These are phyloP conservation scores for Avicennia marina DNA, from an alignment of 257 asterid genomes.

Conservation along the genomic window DNA sequence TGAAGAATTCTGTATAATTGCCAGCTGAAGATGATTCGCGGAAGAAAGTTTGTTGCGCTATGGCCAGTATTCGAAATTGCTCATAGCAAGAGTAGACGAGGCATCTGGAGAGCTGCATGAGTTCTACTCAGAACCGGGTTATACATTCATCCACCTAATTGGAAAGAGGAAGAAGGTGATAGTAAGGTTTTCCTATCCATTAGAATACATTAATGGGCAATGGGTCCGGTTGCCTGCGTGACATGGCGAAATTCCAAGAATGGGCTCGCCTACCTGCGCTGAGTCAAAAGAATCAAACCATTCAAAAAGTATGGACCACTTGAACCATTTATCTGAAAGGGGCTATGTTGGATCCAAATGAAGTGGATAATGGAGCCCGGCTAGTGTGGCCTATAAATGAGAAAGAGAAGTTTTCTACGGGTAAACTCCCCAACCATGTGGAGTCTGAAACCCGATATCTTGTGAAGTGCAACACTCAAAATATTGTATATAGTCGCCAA, in stretches of 20 bases:
- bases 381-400: neutral
- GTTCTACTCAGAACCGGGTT: slow-evolving; percentile 53
- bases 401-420: too few species aligned
- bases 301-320: neutral
- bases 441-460: too few species aligned
- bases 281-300: neutral
- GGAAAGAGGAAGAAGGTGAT: slow-evolving; percentile 57
- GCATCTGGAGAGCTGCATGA: slow-evolving; percentile 45
- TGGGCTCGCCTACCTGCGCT: neutral
- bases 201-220: too few species aligned
- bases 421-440: too few species aligned
- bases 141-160: slow-evolving; percentile 48
- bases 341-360: neutral
- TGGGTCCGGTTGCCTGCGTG: neutral
- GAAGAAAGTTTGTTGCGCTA: slow-evolving; percentile 45
- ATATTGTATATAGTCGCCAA: too few species aligned
- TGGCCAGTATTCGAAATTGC: slow-evolving; percentile 58
- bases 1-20: neutral
- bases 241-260: neutral
- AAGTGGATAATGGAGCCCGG: neutral
- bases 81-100: slow-evolving; percentile 50
- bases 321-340: neutral
- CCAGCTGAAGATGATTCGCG: slow-evolving; percentile 54
- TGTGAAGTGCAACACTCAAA: too few species aligned
- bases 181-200: too few species aligned